Conservation (phyloP, 495 filamentous ascomycete genomes). For the Penicillium cataractarum region DNA sequence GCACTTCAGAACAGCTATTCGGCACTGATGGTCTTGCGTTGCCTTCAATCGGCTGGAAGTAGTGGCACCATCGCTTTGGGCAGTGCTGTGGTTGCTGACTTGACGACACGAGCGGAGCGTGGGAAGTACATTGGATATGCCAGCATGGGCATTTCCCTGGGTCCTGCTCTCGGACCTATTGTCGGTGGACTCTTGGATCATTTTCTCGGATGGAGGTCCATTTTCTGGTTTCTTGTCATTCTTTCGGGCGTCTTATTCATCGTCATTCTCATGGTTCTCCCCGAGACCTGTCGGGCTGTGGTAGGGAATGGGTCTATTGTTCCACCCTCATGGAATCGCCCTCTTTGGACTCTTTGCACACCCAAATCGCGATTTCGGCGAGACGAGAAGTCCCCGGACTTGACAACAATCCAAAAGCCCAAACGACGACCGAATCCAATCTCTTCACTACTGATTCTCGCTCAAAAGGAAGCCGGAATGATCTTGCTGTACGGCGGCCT, state of each 20-base stretch:
- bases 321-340: slow-evolving; percentile 43
- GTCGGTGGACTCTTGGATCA: slow-evolving; percentile 67
- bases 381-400: slow-evolving; percentile 7
- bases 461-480: slow-evolving; percentile 41
- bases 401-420: slow-evolving; percentile 17
- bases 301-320: slow-evolving; percentile 52
- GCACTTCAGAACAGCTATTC: slow-evolving; percentile 47
- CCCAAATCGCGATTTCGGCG: slow-evolving; percentile 14
- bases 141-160: slow-evolving; percentile 34
- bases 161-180: slow-evolving; percentile 61
- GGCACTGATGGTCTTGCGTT: slow-evolving; percentile 53
- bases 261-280: slow-evolving; percentile 34
- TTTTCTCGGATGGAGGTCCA: slow-evolving; percentile 68
- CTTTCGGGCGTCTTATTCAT: slow-evolving; percentile 45
- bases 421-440: slow-evolving; percentile 32
- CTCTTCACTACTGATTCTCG: slow-evolving; percentile 36
- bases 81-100: slow-evolving; percentile 45
- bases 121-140: slow-evolving; percentile 50
- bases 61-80: slow-evolving; percentile 47
- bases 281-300: slow-evolving; percentile 50
- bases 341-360: slow-evolving; percentile 28
- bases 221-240: slow-evolving; percentile 78
- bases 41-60: slow-evolving; percentile 52
- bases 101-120: slow-evolving; percentile 46
- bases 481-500: slow-evolving; percentile 40